Evolutionary conservation across 192 early-diverging fungal species (phyloP), one percentile per base, ranked within the genome.

Genomic region (Geosiphon pyriformis): DNA sequence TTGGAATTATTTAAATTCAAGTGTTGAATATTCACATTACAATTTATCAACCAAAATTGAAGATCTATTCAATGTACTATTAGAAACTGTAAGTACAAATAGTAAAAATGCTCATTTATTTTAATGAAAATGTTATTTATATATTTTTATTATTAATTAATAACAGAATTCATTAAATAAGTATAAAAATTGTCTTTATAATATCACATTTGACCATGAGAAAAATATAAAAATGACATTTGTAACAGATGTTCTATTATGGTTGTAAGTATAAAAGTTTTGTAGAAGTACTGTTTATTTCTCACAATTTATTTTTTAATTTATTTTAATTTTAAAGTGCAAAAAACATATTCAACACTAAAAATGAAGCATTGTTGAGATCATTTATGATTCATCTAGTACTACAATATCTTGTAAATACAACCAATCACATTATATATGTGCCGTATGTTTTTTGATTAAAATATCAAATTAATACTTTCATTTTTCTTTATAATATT

Each of bases 11-110:
- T 60, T 60, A 60, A 25, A 60, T 29, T 29, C 37, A 46, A 60
- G 37, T 26, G 25, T 60, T 46, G 59, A 60, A 46, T 60, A 47
- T 60, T 42, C 59, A 30, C 22, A 60, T 60, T 60, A 60, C 47
- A 25, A 60, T 26, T 27, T 60, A 29, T 18, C 59, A 47, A 47
- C 59, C 31, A 18, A 47, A 17, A 26, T 26, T 26, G 58, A 60
- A 60, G 18, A 60, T 26, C 33, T 60, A 25, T 11, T 29, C 17
- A 56, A 17, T 12, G 2, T 1, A 31, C 12, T 61, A 61, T 48
- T 61, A 61, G 42, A 61, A 4, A 61, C 59, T 46, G 59, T 61
- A 61, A 61, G 59, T 61, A 61, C 59, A 61, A 61, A 48, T 61
- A 46, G 42, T 46, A 46, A 6, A 46, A 46, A 46, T 48, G 26